Evolutionary conservation across 805 yeast genomes (phyloP), one percentile per base, ranked within the genome.

Genomic region (Ogataea saltuana): DNA sequence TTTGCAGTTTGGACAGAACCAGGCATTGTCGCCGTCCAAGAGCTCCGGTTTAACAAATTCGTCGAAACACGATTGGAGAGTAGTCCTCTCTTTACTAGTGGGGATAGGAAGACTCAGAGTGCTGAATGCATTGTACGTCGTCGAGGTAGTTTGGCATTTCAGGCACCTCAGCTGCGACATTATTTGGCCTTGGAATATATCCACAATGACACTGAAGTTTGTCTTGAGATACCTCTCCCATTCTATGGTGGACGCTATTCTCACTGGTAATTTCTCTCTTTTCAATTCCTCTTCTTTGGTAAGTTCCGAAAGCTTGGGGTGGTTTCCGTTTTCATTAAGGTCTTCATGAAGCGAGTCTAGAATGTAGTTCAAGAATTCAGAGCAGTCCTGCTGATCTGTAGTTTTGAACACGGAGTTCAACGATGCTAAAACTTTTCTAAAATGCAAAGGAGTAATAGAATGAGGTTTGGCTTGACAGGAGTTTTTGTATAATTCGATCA

Each of bases 201-300:
- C 90, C 2, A 86, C 93, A 18, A 90, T 75, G 1, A 83, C 73
- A 29, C 96, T 88, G 50, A 83, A 81, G 59, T 90, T 88, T 16
- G 86, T 75, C 45, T 80, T 81, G 42, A 88, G 67, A 59, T 88
- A 88, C 44, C 95, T 69, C 56, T 87, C 96, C 98, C 98, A 90
- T 60, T 90, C 97, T 38, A 88, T 78, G 0, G 93, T 78, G 0
- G 96, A 82, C 0, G 96, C 97, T 19, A 85, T 70, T 44, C 96
- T 72, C 2, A 88, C 72, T 0, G 95, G 85, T 56, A 88, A 64
- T 20, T 65, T 64, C 58, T 90, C 98, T 33, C 97, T 70, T 12
- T 74, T 67, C 27, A 70, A 69, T 58, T 89, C 97, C 49, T 89
- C 93, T 40, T 76, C 81, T 39, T 78, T 81, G 11, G 82, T 77